Base-by-base conservation (phyloP, 2,329 filamentous ascomycete genomes). In the Fusarium phyllophilum region DNA sequence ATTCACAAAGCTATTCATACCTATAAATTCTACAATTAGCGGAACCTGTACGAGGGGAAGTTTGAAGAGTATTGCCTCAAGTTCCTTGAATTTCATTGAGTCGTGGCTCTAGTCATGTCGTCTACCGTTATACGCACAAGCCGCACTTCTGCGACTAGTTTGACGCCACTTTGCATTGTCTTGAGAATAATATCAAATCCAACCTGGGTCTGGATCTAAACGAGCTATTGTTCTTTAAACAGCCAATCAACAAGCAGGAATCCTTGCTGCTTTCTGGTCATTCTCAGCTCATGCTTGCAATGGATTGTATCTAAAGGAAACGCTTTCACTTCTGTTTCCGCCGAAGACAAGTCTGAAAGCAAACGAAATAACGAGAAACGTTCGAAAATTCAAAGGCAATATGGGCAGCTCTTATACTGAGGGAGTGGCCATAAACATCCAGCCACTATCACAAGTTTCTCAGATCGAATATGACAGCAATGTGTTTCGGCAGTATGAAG, bases 81-180 rank as follows among this genome's bases (percentile, higher is more conserved):
- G 11, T 9, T 18, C 14, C 14, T 29, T 5, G 12, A n/a, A 42
- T 44, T 24, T 20, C 12, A 11, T 56, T 20, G 11, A 12, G 41
- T 2, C 4, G 17, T 36, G 8, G 11, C 39, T 10, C 8, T n/a
- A 24, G 17, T 42, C 22, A 39, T 29, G 10, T 39, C 0, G 24
- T 26, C n/a, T 36, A 14, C 31, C 12, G 31, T 18, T 31, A 12
- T n/a, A 14, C 15, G 51, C 26, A 5, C 41, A 48, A 33, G 0
- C 18, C 11, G n/a, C 5, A 39, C 12, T n/a, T 22, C 24, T n/a
- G 26, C 9, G 17, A 36, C 46, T 29, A 52, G 34, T 17, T 52
- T 2, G 13, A 51, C 64, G 66, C 66, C 64, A 68, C 66, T 49
- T 54, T 46, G 18, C 6, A 68, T 68, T 68, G 64, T 63, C 22